Evolutionary conservation across 148 eudicot genomes (phyloP), one percentile per base, ranked within the genome.

Genomic region (Salicornia ramosissima): DNA sequence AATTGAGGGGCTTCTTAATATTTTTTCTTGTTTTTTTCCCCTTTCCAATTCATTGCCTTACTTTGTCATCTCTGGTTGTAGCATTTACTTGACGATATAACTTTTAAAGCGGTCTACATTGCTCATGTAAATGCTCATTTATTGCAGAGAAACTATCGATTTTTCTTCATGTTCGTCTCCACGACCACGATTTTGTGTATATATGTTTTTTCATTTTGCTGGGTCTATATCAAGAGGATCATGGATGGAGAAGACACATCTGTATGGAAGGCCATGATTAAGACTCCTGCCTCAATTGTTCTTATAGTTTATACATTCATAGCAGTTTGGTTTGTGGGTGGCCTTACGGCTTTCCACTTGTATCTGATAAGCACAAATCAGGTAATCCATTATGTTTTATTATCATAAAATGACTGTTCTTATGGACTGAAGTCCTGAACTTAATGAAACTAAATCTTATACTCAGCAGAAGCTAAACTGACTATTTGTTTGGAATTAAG

Each of bases 121-220:
- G 19, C 52, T 50, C 11, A 51, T 4, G 19, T 71, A 4, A 64
- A 15, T 42, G 8, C 29, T 73, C 30, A 30, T 57, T 63, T 69
- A 31, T 18, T 65, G 54, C 96, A 94, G 99, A 81, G 99, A 71
- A 94, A 94, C 76, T 94, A 94, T 75, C 86, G 99, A 57, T 90
- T 88, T 85, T 94, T 94, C 87, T 94, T 94, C 86, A 87, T 94
- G 99, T 94, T 94, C 69, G 99, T 94, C 68, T 84, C 83, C 73
- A 85, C 96, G 39, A 85, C 96, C 42, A 88, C 99, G 14, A 86
- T 94, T 63, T 91, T 94, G 64, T 91, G 97, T 75, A 71, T 87
- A 78, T 94, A 88, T 60, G 92, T 94, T 25, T 89, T 88, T 71
- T 78, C 86, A 62, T 94, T 90, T 82, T 94, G 99, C 85, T 94